phyloP scores from a whole-genome alignment of 176 grass and related monocot species.

The Poa pratensis region DNA sequence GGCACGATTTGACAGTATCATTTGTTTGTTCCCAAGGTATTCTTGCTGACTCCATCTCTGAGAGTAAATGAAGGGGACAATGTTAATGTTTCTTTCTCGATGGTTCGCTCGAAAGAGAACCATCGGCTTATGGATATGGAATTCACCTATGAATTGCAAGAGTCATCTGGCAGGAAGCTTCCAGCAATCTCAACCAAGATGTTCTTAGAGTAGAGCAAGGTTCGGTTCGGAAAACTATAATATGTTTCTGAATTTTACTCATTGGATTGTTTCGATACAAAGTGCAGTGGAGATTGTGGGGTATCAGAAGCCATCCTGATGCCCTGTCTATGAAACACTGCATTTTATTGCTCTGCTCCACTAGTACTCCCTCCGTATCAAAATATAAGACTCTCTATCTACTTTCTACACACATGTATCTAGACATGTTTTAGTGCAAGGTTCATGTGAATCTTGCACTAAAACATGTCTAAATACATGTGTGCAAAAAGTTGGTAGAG shows the following conservation, averaged over 20 bases:
- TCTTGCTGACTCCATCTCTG: slow-evolving; percentile 74
- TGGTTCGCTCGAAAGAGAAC: slow-evolving; percentile 93
- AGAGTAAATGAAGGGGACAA: slow-evolving; percentile 78
- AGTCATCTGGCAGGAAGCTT: slow-evolving; percentile 69
- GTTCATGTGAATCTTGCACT: too few relatives aligned
- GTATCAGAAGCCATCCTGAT: background rate
- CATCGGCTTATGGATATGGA: slow-evolving; percentile 95
- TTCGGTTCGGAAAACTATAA: background rate
- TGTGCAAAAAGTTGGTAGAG: too few relatives aligned
- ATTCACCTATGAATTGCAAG: slow-evolving; percentile 74
- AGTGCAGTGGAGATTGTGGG: background rate
- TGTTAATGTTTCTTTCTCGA: slow-evolving; percentile 74
- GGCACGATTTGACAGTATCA: slow-evolving; percentile 5
- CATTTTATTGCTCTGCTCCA: too few relatives aligned
- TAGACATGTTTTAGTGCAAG: too few relatives aligned
- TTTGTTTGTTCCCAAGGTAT: slow-evolving; percentile 55
- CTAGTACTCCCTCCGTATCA: too few relatives aligned
- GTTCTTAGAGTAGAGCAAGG: slow-evolving; percentile 77
- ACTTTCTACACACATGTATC: too few relatives aligned
- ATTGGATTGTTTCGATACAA: slow-evolving; percentile 6
- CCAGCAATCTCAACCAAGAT: slow-evolving; percentile 67
- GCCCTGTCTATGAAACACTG: background rate
- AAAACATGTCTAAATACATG: too few relatives aligned
- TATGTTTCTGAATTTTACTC: background rate
- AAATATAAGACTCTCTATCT: too few relatives aligned